Evolutionary conservation across 108 stramenopile species (phyloP), one percentile per base, ranked within the genome.

Genomic region (Licmophora abbreviata): DNA sequence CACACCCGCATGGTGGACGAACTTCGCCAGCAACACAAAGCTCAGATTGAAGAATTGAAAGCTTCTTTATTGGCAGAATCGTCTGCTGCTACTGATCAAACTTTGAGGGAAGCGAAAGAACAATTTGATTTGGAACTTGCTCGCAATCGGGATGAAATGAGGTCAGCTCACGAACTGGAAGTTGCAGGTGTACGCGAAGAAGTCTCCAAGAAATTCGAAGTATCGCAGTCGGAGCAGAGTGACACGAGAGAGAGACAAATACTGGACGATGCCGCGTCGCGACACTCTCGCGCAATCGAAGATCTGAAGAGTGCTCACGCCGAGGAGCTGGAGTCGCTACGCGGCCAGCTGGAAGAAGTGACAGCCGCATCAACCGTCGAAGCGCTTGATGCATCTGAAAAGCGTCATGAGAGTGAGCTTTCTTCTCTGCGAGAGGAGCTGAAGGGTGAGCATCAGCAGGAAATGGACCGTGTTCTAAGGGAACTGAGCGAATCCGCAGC

Each of bases 281-380:
- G 32, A 6, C 15, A 53, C 11, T 15, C 22, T n/a, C n/a, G 24
- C 35, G 47, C 22, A 25, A 34, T 54, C 4, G 53, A 53, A 28
- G 48, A 51, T 23, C 20, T 58, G 18, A 30, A 51, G 44, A 28
- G 51, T 48, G 41, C 32, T 10, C 62, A 69, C 31, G 61, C 48
- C 3, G 44, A 58, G 25, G 63, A 68, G 29, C n/a, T 68, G 14
- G 54, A 69, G 30, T 65, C 52, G 5, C 20, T 69, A 9, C 31
- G 28, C 22, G 18, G 24, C 29, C 23, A 64, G 21, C 48, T 59
- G 23, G 58, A 64, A 46, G 27, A 27, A 28, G n/a, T n/a, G n/a
- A n/a, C n/a, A n/a, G n/a, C n/a, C n/a, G n/a, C n/a, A n/a, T n/a
- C n/a, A n/a, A n/a, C n/a, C n/a, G n/a, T n/a, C n/a, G n/a, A n/a